These are phyloP conservation scores for Catharanthus roseus DNA, from an alignment of 257 asterid genomes.

Conservation along the genomic window DNA sequence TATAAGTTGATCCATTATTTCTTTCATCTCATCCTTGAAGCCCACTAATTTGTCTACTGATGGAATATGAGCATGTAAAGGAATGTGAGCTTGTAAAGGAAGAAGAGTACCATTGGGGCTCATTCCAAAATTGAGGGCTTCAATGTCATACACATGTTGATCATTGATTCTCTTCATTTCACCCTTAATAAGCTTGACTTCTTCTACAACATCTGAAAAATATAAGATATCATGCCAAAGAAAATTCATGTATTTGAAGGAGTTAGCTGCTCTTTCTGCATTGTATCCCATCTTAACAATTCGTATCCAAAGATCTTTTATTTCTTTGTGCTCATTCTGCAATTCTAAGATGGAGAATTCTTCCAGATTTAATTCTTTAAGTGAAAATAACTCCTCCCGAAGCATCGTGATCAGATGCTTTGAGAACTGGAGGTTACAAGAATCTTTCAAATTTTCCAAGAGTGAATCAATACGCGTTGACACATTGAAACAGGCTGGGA, in stretches of 20 bases:
- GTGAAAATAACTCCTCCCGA: background rate
- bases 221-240: background rate
- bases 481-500: background rate
- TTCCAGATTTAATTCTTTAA: background rate
- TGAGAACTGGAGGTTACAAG: background rate
- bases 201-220: background rate
- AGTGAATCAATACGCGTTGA: background rate
- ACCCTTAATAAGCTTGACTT: too few species aligned
- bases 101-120: too few species aligned
- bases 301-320: conserved; percentile 1
- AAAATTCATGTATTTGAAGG: background rate
- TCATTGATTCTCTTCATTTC: too few species aligned
- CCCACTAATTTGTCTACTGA: too few species aligned
- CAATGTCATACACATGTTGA: too few species aligned
- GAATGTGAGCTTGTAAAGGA: too few species aligned
- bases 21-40: too few species aligned
- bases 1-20: too few species aligned
- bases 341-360: background rate
- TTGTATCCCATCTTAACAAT: conserved; percentile 1
- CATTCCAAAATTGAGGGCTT: too few species aligned
- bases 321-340: background rate
- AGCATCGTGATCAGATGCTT: too few species aligned
- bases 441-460: background rate
- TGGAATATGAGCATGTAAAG: too few species aligned
- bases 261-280: conserved; percentile 3